A percentile compares a stretch with the other conserved stretches of the same genome.
These are phyloP conservation scores for Botrytis fabae DNA, from an alignment of 2,329 filamentous ascomycete species.

Conservation along the genomic window DNA sequence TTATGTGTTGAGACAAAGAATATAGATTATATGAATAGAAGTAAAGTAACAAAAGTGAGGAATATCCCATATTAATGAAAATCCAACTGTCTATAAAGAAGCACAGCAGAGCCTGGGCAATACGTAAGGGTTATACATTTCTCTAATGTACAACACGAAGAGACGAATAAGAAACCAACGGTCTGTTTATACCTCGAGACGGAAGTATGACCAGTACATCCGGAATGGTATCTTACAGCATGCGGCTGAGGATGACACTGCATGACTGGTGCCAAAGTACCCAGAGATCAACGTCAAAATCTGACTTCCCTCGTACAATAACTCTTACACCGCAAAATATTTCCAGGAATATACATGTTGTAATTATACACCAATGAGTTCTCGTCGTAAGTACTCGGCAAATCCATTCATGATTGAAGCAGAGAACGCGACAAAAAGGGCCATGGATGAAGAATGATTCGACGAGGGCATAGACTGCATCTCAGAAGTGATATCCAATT, in stretches of 20 bases:
- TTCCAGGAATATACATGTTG: background rate
- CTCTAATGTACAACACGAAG: background rate
- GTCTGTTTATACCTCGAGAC: background rate
- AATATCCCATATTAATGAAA: background rate
- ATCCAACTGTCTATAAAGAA: background rate
- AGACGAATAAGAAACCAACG: background rate
- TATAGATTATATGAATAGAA: background rate
- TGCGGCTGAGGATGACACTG: background rate
- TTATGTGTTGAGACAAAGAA: background rate
- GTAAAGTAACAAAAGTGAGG: background rate
- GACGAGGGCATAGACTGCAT: constrained; percentile 50
- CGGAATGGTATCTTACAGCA: background rate
- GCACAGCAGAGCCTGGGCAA: background rate
- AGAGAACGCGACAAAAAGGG: constrained; percentile 60
- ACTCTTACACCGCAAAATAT: constrained; percentile 14
- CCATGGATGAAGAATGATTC: constrained; percentile 54
- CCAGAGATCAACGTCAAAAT: background rate
- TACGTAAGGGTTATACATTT: background rate
- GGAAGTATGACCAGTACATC: background rate
- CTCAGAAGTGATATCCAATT: constrained; percentile 54
- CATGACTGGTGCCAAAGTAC: background rate
- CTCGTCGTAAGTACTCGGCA: constrained; percentile 50
- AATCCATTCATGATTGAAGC: constrained; percentile 59
- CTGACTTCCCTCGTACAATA: background rate
- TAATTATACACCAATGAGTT: constrained; percentile 28